These are phyloP conservation scores for Reutealis trisperma DNA, from an alignment of 345 rosid genomes.

Conservation along the genomic window DNA sequence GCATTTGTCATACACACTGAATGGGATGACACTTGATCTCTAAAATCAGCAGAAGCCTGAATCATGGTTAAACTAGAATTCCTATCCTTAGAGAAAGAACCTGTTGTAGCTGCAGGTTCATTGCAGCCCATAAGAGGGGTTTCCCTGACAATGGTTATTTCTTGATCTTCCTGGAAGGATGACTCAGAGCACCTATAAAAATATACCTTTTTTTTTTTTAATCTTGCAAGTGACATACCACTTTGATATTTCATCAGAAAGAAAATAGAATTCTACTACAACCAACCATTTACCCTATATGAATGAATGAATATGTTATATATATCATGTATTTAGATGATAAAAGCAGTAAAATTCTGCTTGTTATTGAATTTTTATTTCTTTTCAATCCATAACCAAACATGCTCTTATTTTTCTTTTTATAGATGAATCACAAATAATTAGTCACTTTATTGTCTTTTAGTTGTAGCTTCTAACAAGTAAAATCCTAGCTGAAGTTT, in stretches of 20 bases:
- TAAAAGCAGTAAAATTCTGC: background rate
- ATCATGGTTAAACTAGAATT: slow-evolving; percentile 51
- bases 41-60: slow-evolving; percentile 47
- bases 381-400: background rate
- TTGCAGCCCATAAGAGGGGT: slow-evolving; percentile 41
- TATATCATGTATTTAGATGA: background rate
- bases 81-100: slow-evolving; percentile 48
- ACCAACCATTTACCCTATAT: background rate
- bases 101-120: slow-evolving; percentile 44
- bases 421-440: background rate
- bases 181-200: slow-evolving; percentile 53
- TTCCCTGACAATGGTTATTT: slow-evolving; percentile 54
- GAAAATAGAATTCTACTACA: background rate
- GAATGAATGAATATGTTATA: background rate
- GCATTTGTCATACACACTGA: slow-evolving; percentile 39
- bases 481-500: slow-evolving; percentile 1
- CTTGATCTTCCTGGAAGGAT: slow-evolving; percentile 53
- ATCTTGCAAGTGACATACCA: background rate
- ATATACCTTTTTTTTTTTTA: background rate
- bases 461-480: background rate
- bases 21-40: slow-evolving; percentile 44
- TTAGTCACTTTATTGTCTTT: background rate
- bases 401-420: background rate
- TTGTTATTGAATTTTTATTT: background rate
- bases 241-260: background rate